Evolutionary conservation across 163 green algal species (phyloP), one percentile per base, ranked within the genome.

Genomic region (Chlamydomonas reinhardtii): DNA sequence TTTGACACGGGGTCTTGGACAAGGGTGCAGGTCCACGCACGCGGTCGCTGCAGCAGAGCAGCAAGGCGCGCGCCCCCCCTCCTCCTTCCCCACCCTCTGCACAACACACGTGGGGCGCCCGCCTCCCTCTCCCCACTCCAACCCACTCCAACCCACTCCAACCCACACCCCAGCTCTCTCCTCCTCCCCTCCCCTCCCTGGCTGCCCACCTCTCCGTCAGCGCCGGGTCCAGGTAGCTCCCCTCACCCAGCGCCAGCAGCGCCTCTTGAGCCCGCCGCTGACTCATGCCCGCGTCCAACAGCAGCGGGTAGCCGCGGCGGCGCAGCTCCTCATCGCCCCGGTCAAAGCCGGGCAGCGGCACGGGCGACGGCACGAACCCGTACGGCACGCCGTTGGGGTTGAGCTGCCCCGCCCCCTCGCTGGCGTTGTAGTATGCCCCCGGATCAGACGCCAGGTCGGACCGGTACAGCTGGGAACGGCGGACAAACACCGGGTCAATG

Each of bases 321-420:
- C 54, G 31, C 80, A 74, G 54, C 32, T 9, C 68, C 52, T 8
- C 31, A 39, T 79, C 24, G 52, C 39, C 66, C 0, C 15, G 29
- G 27, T 35, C 27, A 17, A 34, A 70, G 0, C 66, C 48, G 0
- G 43, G 27, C 24, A 85, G 78, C 19, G 69, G n/a, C 19, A 73
- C 25, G 15, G 31, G 31, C 6, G 82, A 61, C 29, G 70, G 76
- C 52, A 85, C 66, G 69, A 91, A 91, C 6, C 88, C 88, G 76
- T 86, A 89, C 11, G 88, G 88, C 66, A 76, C 77, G 37, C 73
- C 76, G n/a, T 84, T 37, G 17, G 34, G 72, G 83, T 89, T 84
- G 14, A 88, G 25, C 19, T 72, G 29, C 5, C 81, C 81, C 11
- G 81, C 35, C 2, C 8, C 54, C 0, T 8, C 2, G 2, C 71